Percentiles rank a stretch among this genome's conserved stretches.
phyloP scores from a whole-genome alignment of 2,329 filamentous ascomycete species.

The Emmonsia crescens region DNA sequence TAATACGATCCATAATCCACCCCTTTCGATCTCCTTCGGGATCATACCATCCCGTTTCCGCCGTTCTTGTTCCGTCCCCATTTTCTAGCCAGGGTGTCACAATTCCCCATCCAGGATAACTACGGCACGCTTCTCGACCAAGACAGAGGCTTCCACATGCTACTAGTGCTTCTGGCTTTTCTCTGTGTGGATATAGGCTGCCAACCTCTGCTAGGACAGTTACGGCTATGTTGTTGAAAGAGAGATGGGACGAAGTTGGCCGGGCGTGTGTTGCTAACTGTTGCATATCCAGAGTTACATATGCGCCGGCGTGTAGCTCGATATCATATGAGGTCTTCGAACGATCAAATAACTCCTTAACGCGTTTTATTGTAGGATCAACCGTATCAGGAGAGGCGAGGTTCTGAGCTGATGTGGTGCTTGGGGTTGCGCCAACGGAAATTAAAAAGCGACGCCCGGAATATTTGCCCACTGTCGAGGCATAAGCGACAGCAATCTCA shows the following conservation, averaged over 20 bases:
- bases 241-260: conserved; percentile 20
- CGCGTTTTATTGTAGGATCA: conserved; percentile 5
- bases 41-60: conserved; percentile 10
- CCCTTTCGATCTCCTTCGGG: conserved; percentile 23
- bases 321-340: conserved; percentile 30
- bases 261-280: conserved; percentile 61
- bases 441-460: conserved; percentile 37
- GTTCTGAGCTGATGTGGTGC: conserved; percentile 55
- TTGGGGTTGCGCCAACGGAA: conserved; percentile 66
- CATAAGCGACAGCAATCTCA: conserved; percentile 17
- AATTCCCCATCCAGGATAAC: conserved; percentile 60
- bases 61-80: not conserved
- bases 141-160: conserved; percentile 58
- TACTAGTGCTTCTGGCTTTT: conserved; percentile 51
- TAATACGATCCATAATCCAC: conserved; percentile 60
- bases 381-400: conserved; percentile 28
- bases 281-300: conserved; percentile 64
- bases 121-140: conserved; percentile 59
- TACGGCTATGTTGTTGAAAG: conserved; percentile 47
- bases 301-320: conserved; percentile 66
- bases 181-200: conserved; percentile 48
- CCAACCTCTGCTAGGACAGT: conserved; percentile 61
- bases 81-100: conserved; percentile 47
- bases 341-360: conserved; percentile 9
- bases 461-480: conserved; percentile 9